Conservation (phyloP, 108 stramenopile species). For the Hondaea fermentalgiana region DNA sequence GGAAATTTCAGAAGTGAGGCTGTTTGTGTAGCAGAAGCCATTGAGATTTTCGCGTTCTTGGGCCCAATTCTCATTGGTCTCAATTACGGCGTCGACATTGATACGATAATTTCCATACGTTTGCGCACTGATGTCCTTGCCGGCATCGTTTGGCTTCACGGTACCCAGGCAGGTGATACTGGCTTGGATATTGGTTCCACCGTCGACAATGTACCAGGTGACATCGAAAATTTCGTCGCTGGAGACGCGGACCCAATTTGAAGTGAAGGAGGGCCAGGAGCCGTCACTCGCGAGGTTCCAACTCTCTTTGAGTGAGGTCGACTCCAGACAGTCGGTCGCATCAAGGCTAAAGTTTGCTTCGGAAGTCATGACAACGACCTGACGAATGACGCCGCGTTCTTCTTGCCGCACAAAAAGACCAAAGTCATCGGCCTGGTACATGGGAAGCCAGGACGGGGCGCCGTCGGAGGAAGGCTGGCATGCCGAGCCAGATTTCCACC, state of each 20-base stretch:
- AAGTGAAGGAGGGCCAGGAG: not conserved
- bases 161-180: not conserved
- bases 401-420: not conserved
- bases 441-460: not conserved
- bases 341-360: not conserved
- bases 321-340: not conserved
- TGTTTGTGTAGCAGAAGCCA: not conserved
- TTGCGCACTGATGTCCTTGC: not conserved
- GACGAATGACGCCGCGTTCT: constrained; percentile 1
- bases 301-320: not conserved
- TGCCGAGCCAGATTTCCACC: not conserved
- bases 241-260: not conserved
- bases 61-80: not conserved
- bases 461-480: not conserved
- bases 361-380: not conserved
- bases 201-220: not conserved
- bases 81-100: not conserved
- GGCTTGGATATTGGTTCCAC: not conserved
- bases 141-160: not conserved
- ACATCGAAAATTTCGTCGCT: not conserved
- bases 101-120: not conserved
- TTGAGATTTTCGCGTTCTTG: not conserved
- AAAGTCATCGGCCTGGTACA: constrained; percentile 10
- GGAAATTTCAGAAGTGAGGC: not conserved
- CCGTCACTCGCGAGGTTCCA: not conserved